Conservation (phyloP, 163 green algal genomes). For the Scenedesmus sp. region DNA sequence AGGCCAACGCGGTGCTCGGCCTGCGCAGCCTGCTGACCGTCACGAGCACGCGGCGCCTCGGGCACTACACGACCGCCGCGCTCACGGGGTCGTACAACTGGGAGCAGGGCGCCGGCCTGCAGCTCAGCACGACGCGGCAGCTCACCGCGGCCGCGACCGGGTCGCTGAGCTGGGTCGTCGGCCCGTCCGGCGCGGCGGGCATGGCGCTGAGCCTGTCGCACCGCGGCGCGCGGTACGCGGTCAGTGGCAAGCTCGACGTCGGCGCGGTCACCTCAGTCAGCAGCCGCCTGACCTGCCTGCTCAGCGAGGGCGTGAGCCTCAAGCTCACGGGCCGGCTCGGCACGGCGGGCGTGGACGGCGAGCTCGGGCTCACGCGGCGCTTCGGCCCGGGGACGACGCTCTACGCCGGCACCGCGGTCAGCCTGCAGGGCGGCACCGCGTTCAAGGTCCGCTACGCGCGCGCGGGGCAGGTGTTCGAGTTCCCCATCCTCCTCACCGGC, state of each 20-base stretch:
- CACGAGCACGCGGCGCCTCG: conserved; percentile 56
- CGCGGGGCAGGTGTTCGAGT: conserved; percentile 73
- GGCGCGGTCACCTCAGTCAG: conserved; percentile 45
- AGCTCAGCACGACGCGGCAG: conserved; percentile 64
- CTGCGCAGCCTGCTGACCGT: conserved; percentile 47
- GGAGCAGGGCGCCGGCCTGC: conserved; percentile 56
- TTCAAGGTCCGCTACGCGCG: conserved; percentile 64
- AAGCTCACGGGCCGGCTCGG: conserved; percentile 51
- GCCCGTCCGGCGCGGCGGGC: conserved; percentile 44
- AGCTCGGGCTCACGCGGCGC: conserved; percentile 53
- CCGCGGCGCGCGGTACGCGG: conserved; percentile 32
- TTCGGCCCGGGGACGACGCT: conserved; percentile 1
- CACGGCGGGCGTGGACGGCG: conserved; percentile 67
- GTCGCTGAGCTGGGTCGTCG: conserved; percentile 63
- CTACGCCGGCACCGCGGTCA: conserved; percentile 38
- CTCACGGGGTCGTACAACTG: conserved; percentile 56
- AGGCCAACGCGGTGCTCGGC: conserved; percentile 49
- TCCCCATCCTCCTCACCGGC: conserved; percentile 68
- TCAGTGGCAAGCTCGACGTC: conserved; percentile 64
- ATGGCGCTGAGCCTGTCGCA: conserved; percentile 57
- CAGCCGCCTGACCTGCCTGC: conserved; percentile 30
- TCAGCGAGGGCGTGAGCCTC: conserved; percentile 38
- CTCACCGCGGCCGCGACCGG: conserved; percentile 48
- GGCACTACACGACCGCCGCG: conserved; percentile 38
- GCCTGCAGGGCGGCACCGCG: conserved; percentile 49